Evolutionary conservation across 2,329 filamentous ascomycete genomes (phyloP).

Genomic region (Sporothrix brunneoviolacea): DNA sequence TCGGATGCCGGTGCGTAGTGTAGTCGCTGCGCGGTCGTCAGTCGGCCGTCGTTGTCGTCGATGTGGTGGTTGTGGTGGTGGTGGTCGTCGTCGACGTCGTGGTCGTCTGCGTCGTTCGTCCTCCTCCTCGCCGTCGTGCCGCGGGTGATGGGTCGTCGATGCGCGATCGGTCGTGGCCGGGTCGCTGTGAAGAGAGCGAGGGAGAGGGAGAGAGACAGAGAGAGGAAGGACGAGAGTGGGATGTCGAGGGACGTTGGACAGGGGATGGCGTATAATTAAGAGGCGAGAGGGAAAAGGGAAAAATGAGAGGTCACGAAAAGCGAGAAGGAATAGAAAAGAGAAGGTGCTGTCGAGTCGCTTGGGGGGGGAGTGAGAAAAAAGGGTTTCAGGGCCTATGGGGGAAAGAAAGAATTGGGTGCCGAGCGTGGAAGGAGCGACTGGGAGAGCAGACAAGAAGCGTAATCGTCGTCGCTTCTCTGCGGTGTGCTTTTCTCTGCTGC

Average conservation of each 20-base stretch:
- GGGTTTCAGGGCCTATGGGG: background rate
- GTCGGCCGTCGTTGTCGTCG: too few species aligned
- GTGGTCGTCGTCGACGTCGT: background rate
- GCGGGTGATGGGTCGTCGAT: too few species aligned
- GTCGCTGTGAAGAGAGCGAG: background rate
- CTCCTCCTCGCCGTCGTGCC: background rate
- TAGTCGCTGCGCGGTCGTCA: background rate
- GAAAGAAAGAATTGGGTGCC: background rate
- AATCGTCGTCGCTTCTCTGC: background rate
- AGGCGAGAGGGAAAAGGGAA: background rate
- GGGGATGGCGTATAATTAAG: background rate
- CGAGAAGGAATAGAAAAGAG: too few species aligned
- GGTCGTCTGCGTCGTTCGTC: too few species aligned
- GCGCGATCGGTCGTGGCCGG: too few species aligned
- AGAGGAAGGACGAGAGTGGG: background rate
- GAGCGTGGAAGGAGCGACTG: background rate
- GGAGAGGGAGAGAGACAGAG: background rate
- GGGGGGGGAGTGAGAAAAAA: too few species aligned
- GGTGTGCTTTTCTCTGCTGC: conserved; percentile 1
- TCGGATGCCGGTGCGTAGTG: too few species aligned
- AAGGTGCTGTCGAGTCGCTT: too few species aligned
- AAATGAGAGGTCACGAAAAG: too few species aligned
- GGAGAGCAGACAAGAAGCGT: conserved; percentile 2
- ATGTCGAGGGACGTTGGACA: background rate
- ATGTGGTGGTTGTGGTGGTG: too few species aligned